These are phyloP conservation scores for Lactuca sativa DNA, from an alignment of 129 eudicot genomes.

Conservation along the genomic window DNA sequence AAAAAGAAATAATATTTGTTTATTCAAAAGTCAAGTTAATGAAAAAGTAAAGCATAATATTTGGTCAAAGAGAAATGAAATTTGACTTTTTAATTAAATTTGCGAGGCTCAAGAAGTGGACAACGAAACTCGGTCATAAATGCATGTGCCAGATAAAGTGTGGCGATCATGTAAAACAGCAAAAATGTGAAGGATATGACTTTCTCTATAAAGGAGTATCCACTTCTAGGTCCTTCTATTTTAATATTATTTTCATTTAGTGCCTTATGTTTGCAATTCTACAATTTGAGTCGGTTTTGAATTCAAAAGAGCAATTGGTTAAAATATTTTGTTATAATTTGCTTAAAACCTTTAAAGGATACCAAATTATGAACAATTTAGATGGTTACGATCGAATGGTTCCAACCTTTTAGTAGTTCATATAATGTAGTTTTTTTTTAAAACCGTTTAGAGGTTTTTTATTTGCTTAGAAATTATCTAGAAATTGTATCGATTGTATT, in stretches of 20 bases:
- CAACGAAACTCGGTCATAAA: constrained; percentile 24
- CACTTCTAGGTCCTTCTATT: constrained; percentile 12
- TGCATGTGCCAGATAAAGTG: constrained; percentile 26
- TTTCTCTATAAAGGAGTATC: constrained; percentile 14
- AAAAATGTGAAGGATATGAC: constrained; percentile 22
- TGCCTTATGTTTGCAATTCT: background rate
- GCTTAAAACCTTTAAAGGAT: background rate
- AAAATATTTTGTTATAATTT: background rate
- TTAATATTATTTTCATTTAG: background rate
- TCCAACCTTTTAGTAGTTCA: too few relatives aligned
- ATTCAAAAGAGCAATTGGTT: background rate
- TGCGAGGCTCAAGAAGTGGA: constrained; percentile 37
- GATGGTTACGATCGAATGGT: too few relatives aligned
- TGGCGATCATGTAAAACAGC: background rate
- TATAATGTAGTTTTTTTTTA: too few relatives aligned
- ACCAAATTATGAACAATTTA: background rate
- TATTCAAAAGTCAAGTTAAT: constrained; percentile 32
- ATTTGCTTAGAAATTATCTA: too few relatives aligned
- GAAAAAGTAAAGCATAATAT: constrained; percentile 31
- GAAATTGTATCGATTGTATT: too few relatives aligned
- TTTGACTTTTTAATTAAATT: constrained; percentile 32
- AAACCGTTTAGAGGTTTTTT: too few relatives aligned
- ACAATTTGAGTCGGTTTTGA: background rate
- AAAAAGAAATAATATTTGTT: constrained; percentile 5
- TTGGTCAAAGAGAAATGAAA: constrained; percentile 27